Evolutionary conservation across 2,329 filamentous ascomycete species (phyloP).

Genomic region (Coleophoma crateriformis): DNA sequence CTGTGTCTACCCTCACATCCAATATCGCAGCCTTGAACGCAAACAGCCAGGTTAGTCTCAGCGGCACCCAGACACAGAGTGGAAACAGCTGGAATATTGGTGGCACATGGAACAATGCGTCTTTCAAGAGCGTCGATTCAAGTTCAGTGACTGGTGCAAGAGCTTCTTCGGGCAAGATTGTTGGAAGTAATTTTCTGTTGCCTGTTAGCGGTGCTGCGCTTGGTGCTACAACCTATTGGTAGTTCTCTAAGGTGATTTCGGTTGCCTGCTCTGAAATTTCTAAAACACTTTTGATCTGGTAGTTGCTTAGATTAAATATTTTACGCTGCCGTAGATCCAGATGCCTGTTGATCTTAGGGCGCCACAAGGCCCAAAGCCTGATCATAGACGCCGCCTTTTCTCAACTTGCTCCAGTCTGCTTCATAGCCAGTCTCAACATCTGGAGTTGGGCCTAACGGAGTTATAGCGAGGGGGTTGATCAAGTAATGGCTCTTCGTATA

Average conservation of each 20-base stretch:
- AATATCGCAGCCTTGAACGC: conserved; percentile 34
- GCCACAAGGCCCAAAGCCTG: no score
- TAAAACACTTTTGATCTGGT: no score
- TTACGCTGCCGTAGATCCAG: no score
- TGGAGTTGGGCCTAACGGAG: conserved; percentile 77
- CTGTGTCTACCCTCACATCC: conserved; percentile 28
- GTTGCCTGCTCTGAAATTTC: no score
- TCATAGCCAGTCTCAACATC: conserved; percentile 72
- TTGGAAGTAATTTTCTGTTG: conserved; percentile 35
- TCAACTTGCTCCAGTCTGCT: conserved; percentile 44
- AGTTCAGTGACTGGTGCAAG: conserved; percentile 31
- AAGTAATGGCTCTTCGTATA: conserved; percentile 79
- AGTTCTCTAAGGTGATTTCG: not conserved
- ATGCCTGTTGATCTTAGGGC: no score
- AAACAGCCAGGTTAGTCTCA: conserved; percentile 20
- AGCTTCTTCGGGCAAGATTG: conserved; percentile 32
- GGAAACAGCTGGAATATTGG: conserved; percentile 38
- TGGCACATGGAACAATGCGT: conserved; percentile 31
- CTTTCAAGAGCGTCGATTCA: conserved; percentile 32
- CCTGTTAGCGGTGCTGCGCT: conserved; percentile 31
- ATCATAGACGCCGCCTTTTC: conserved; percentile 9
- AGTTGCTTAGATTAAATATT: no score
- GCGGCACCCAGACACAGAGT: conserved; percentile 18
- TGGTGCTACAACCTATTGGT: conserved; percentile 31
- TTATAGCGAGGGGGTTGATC: conserved; percentile 68